Evolutionary conservation across 257 asterid genomes (phyloP), one percentile per base, ranked within the genome.

Genomic region (Solanum raphanifolium): DNA sequence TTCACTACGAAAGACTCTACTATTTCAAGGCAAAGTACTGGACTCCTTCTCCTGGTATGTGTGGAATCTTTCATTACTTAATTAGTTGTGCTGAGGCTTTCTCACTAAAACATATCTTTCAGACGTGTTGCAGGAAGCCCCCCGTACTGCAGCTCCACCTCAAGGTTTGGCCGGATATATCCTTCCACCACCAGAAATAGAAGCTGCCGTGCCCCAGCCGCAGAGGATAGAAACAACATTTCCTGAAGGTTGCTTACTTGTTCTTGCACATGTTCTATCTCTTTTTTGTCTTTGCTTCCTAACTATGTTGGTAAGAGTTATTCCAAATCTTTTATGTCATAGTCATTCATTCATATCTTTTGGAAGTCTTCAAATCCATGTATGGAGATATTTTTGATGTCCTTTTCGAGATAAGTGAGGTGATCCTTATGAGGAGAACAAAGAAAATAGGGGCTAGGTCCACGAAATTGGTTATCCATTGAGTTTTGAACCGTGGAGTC

Each of bases 1-100:
- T 92, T 76, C 99, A 97, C 91, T 97, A 93, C 46, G 99, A 95
- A 81, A 98, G 94, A 87, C 92, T 96, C 27, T 94, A 95, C 93
- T 91, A 90, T 87, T 93, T 93, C 55, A 92, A 93, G 89, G 98
- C 96, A 16, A 90, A 92, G 86, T 91, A 90, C 58, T 94, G 98
- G 98, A 88, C 95, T 46, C 94, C 94, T 86, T 78, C 91, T 18
- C 29, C 92, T n/a, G 95, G 98, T 95, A 76, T 66, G 92, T 74
- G 78, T 21, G 32, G n/a, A 87, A 52, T 31, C 78, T 76, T 60
- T 55, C 84, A 46, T 25, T 15, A 16, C 25, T 25, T 65, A 36
- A 48, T 13, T 32, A 46, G 39, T 85, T 79, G 52, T 4, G 32
- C 58, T 4, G 46, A 9, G 78, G 72, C 68, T 86, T 34, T 78